Conservation (phyloP, 2,329 filamentous ascomycete species). For the Xenoacremonium recifei region DNA sequence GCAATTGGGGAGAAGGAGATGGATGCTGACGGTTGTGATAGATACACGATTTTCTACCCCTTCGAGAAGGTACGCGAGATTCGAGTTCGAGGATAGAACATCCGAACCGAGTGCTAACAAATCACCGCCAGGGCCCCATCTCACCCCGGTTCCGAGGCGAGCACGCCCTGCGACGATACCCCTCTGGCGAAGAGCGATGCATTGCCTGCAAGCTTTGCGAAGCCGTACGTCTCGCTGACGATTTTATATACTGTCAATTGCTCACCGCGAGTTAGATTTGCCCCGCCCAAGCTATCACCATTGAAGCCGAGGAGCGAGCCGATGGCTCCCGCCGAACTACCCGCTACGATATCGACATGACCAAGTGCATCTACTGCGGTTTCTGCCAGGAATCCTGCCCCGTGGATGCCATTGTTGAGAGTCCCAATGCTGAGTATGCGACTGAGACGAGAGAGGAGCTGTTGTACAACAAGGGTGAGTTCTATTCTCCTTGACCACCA, state of each 20-base stretch:
- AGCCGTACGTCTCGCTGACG: conserved; percentile 63
- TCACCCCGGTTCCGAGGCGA: conserved; percentile 97
- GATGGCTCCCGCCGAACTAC: conserved; percentile 95
- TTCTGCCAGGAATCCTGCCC: conserved; percentile 99
- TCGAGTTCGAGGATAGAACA: too few relatives aligned
- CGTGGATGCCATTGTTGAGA: conserved; percentile 82
- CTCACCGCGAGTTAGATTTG: conserved; percentile 60
- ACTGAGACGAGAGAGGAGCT: conserved; percentile 82
- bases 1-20: neutral
- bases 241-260: conserved; percentile 17
- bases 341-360: conserved; percentile 99
- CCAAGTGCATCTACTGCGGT: conserved; percentile 99
- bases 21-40: conserved; percentile 36
- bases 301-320: conserved; percentile 96
- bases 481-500: neutral
- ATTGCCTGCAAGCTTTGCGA: conserved; percentile 99
- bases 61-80: conserved; percentile 75
- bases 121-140: conserved; percentile 70
- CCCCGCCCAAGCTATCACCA: conserved; percentile 97
- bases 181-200: conserved; percentile 96
- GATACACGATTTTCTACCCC: conserved; percentile 97
- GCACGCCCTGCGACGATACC: conserved; percentile 93
- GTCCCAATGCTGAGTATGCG: conserved; percentile 61
- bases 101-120: neutral
- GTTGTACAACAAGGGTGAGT: conserved; percentile 84